These are phyloP conservation scores for Cryptococcus sp. DNA, from an alignment of 1,284 basidiomycete species.

Conservation along the genomic window DNA sequence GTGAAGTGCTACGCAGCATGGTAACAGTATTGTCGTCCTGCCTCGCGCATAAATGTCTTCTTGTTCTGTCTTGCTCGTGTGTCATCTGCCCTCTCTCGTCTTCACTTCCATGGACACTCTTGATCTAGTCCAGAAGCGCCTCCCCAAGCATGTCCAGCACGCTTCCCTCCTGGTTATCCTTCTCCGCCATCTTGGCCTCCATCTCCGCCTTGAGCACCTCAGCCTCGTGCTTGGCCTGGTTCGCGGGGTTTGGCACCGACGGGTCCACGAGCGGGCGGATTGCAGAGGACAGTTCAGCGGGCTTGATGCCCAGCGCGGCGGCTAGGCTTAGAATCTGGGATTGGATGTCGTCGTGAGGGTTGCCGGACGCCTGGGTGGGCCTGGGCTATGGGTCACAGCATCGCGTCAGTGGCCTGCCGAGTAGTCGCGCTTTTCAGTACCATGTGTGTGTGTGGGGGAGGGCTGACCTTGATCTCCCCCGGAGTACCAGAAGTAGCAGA, in stretches of 20 bases:
- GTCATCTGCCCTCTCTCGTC: neutral
- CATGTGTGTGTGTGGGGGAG: neutral
- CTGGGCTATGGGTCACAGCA: conserved; percentile 4
- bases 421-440: too few species aligned
- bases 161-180: conserved; percentile 22
- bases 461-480: conserved; percentile 11
- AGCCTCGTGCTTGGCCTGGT: conserved; percentile 29
- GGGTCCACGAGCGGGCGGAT: conserved; percentile 49
- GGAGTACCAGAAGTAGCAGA: conserved; percentile 2
- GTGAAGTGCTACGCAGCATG: too few species aligned
- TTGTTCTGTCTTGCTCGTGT: neutral
- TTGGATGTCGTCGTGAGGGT: conserved; percentile 33
- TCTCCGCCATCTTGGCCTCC: conserved; percentile 22
- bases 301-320: conserved; percentile 44
- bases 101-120: neutral
- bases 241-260: conserved; percentile 42
- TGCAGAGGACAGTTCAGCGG: conserved; percentile 43
- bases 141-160: conserved; percentile 44
- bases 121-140: conserved; percentile 42
- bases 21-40: neutral
- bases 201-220: conserved; percentile 34
- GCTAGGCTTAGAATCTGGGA: conserved; percentile 45
- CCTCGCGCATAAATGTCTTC: neutral
- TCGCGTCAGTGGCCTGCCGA: too few species aligned
- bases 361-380: conserved; percentile 8